phyloP scores from a whole-genome alignment of 257 asterid species.

The Nicotiana tabacum region DNA sequence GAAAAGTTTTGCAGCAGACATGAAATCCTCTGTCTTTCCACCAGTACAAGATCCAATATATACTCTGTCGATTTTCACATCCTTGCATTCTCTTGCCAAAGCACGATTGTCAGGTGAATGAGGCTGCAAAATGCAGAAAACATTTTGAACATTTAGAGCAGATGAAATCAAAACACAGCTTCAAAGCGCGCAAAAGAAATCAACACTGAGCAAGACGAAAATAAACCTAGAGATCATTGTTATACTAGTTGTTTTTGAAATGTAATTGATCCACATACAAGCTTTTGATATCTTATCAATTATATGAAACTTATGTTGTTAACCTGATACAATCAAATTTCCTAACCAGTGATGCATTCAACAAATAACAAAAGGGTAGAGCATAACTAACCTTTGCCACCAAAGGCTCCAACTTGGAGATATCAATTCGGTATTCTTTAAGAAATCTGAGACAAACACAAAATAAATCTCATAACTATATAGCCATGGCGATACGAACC shows the following conservation, averaged over 20 bases:
- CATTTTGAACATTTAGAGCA: background rate
- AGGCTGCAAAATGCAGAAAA: slow-evolving; percentile 44
- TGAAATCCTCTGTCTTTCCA: slow-evolving; percentile 95
- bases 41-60: slow-evolving; percentile 98
- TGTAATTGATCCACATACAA: background rate
- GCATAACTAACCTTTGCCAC: slow-evolving; percentile 37
- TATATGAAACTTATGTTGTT: no score
- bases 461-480: background rate
- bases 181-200: no score
- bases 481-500: background rate
- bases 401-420: slow-evolving; percentile 51
- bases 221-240: background rate
- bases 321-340: background rate
- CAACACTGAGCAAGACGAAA: no score
- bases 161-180: background rate
- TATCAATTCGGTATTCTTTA: slow-evolving; percentile 64
- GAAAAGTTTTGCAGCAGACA: slow-evolving; percentile 92
- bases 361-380: background rate
- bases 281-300: background rate
- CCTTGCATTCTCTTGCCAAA: slow-evolving; percentile 92
- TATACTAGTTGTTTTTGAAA: background rate
- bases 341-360: background rate
- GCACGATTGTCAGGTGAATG: slow-evolving; percentile 99
- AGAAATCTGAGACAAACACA: slow-evolving; percentile 43
- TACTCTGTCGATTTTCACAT: slow-evolving; percentile 85